Conservation (phyloP, 306 rosid species). For the Phaseolus lunatus region DNA sequence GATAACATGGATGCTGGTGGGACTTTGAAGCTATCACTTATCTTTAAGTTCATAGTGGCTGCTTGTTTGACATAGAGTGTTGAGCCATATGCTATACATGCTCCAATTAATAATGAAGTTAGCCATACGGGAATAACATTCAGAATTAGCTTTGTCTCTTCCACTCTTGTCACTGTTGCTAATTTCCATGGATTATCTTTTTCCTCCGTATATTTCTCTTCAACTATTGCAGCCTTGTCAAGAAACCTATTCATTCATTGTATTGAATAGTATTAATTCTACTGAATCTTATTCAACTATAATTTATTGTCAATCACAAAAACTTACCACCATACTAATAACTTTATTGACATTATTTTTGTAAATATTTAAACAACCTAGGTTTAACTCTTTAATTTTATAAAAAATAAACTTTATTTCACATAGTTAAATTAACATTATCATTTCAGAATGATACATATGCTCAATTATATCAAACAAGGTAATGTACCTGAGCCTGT, state of each 20-base stretch:
- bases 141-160: background rate
- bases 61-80: conserved; percentile 64
- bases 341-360: background rate
- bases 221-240: conserved; percentile 68
- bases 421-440: background rate
- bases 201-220: conserved; percentile 43
- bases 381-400: too few relatives aligned
- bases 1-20: conserved; percentile 59
- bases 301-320: background rate
- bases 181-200: conserved; percentile 4
- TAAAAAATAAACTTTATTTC: too few relatives aligned
- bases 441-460: background rate
- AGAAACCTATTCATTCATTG: conserved; percentile 48
- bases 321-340: background rate
- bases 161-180: conserved; percentile 4
- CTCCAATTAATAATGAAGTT: conserved; percentile 49
- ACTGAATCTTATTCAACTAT: background rate
- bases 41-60: conserved; percentile 49
- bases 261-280: background rate
- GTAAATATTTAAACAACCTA: too few relatives aligned
- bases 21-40: conserved; percentile 42
- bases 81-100: conserved; percentile 41
- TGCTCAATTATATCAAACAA: background rate
- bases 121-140: conserved; percentile 58
- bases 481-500: conserved; percentile 50